Conservation (phyloP, 2,329 filamentous ascomycete species). For the Aureobasidium mangrovei region DNA sequence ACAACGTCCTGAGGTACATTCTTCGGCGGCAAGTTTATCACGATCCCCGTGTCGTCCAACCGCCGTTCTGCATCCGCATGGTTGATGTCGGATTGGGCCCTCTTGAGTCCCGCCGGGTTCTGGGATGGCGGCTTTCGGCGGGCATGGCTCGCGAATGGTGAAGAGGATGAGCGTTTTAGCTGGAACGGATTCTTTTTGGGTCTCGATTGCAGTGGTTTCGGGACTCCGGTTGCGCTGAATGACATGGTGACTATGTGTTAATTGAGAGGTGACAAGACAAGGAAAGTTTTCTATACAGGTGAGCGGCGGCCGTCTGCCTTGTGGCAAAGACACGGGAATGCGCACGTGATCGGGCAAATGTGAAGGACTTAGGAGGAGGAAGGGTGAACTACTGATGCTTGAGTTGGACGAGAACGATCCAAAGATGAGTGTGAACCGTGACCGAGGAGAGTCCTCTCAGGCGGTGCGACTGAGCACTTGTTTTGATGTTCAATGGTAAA, state of each 20-base stretch:
- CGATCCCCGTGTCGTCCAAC: conserved; percentile 53
- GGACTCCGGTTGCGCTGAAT: conserved; percentile 17
- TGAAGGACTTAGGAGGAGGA: neutral
- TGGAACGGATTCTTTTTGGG: conserved; percentile 17
- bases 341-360: conserved; percentile 6
- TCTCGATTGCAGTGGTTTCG: conserved; percentile 15
- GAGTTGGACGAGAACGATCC: too few species aligned
- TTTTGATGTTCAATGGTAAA: too few species aligned
- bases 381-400: neutral
- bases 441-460: too few species aligned
- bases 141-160: conserved; percentile 27
- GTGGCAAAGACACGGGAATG: neutral
- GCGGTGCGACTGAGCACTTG: too few species aligned
- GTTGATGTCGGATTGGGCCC: conserved; percentile 11
- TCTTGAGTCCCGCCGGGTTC: conserved; percentile 16
- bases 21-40: conserved; percentile 48
- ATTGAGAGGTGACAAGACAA: too few species aligned
- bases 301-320: conserved; percentile 1
- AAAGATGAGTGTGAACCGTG: too few species aligned
- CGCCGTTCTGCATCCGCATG: conserved; percentile 30
- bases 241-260: conserved; percentile 11
- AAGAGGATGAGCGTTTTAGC: conserved; percentile 22
- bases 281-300: neutral
- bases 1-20: conserved; percentile 52
- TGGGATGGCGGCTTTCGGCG: conserved; percentile 27